Conservation (phyloP, 2,329 filamentous ascomycete species). For the Aspergillus niger region DNA sequence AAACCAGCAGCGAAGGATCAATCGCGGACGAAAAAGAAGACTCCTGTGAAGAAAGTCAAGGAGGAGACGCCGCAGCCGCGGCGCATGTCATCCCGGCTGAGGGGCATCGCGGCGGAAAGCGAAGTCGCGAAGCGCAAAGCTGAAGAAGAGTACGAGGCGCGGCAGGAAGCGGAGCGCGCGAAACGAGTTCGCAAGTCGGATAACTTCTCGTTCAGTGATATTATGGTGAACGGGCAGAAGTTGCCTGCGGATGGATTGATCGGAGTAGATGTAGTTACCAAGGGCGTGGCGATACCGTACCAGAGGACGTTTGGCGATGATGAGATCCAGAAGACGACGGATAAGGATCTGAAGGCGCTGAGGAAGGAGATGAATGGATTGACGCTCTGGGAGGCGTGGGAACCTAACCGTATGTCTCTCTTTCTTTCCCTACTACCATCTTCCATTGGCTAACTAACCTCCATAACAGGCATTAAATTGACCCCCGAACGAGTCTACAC, state of each 20-base stretch:
- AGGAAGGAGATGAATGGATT: slow-evolving; percentile 76
- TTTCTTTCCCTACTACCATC: background rate
- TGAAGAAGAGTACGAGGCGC: slow-evolving; percentile 62
- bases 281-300: slow-evolving; percentile 73
- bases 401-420: slow-evolving; percentile 67
- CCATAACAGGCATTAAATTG: slow-evolving; percentile 75
- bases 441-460: background rate
- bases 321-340: slow-evolving; percentile 75
- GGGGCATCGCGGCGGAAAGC: slow-evolving; percentile 65
- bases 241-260: slow-evolving; percentile 68
- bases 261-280: slow-evolving; percentile 59
- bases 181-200: slow-evolving; percentile 67
- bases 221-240: slow-evolving; percentile 77
- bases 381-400: slow-evolving; percentile 79
- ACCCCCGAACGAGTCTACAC: slow-evolving; percentile 85
- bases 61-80: slow-evolving; percentile 58
- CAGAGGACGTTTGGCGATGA: slow-evolving; percentile 83
- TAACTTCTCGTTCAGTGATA: slow-evolving; percentile 71
- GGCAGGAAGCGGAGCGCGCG: slow-evolving; percentile 58
- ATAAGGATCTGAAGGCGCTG: slow-evolving; percentile 72
- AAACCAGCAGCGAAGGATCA: slow-evolving; percentile 51
- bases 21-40: slow-evolving; percentile 50
- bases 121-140: slow-evolving; percentile 70
- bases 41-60: slow-evolving; percentile 61
- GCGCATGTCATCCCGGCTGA: slow-evolving; percentile 63